Evolutionary conservation across 1,139 yeast species (phyloP).

Genomic region (Lodderomyces orthopsilosis): DNA sequence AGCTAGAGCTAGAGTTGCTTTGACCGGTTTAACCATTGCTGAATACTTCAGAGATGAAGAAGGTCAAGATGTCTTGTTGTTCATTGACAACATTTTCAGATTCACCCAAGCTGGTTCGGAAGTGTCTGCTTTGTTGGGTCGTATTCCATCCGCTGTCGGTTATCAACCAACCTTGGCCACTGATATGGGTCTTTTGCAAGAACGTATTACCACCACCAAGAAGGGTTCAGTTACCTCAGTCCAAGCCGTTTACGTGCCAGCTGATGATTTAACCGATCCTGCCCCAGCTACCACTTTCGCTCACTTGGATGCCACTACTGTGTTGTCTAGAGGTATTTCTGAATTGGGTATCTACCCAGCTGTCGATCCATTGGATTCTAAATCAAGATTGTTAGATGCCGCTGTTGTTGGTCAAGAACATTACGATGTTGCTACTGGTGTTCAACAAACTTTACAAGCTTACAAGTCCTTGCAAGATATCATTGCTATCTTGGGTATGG

Average conservation of each 20-base stretch:
- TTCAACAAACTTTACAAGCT: slow-evolving; percentile 98
- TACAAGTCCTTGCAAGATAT: slow-evolving; percentile 99
- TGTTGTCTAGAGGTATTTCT: slow-evolving; percentile 98
- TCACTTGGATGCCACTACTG: slow-evolving; percentile 99
- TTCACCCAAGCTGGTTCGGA: slow-evolving; percentile 99
- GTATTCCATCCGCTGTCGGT: slow-evolving; percentile 99
- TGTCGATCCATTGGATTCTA: slow-evolving; percentile 99
- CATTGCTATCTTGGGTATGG: slow-evolving; percentile 99
- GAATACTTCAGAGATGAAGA: slow-evolving; percentile 99
- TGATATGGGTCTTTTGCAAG: slow-evolving; percentile 99
- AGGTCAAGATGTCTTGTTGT: slow-evolving; percentile 99
- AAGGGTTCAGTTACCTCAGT: slow-evolving; percentile 99
- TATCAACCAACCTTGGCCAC: slow-evolving; percentile 99
- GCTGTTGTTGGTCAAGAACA: slow-evolving; percentile 98
- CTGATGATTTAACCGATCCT: slow-evolving; percentile 99
- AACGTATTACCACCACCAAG: slow-evolving; percentile 99
- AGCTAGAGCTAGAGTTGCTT: slow-evolving; percentile 99
- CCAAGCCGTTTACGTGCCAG: slow-evolving; percentile 99
- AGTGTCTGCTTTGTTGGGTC: slow-evolving; percentile 99
- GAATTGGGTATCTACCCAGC: slow-evolving; percentile 99
- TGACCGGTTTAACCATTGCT: slow-evolving; percentile 99
- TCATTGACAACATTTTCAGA: slow-evolving; percentile 99
- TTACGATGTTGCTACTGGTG: slow-evolving; percentile 90
- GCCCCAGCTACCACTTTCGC: slow-evolving; percentile 99
- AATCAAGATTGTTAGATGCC: slow-evolving; percentile 97